These are phyloP conservation scores for Aspergillus sclerotiicarbonarius DNA, from an alignment of 495 filamentous ascomycete species.

Conservation along the genomic window DNA sequence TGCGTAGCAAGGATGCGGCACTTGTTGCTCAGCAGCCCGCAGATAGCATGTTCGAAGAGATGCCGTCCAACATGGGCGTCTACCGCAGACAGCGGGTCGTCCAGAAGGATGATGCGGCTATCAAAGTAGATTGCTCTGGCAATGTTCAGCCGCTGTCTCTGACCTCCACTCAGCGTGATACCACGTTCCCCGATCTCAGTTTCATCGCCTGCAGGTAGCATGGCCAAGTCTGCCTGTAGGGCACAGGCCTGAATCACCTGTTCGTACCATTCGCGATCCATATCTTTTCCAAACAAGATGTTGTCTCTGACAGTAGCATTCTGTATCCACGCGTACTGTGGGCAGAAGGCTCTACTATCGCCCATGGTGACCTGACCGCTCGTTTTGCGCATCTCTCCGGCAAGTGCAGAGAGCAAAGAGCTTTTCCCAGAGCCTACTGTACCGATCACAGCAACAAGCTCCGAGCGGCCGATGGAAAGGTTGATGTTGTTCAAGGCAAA, in stretches of 20 bases:
- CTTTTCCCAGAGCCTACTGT: conserved; percentile 90
- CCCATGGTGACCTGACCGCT: conserved; percentile 70
- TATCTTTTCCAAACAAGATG: conserved; percentile 80
- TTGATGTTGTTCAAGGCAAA: conserved; percentile 78
- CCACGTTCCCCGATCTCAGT: conserved; percentile 63
- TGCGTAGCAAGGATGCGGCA: conserved; percentile 91
- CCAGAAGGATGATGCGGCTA: conserved; percentile 77
- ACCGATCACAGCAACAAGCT: conserved; percentile 88
- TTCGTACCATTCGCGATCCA: conserved; percentile 52
- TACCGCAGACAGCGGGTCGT: conserved; percentile 79
- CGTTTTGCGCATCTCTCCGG: conserved; percentile 90
- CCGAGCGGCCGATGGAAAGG: conserved; percentile 72
- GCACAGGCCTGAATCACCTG: conserved; percentile 58
- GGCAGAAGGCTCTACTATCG: conserved; percentile 81
- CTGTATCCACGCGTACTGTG: conserved; percentile 97
- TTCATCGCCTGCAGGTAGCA: conserved; percentile 54
- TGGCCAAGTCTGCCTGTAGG: conserved; percentile 53
- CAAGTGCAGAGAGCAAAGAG: conserved; percentile 83
- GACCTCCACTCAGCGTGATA: conserved; percentile 64
- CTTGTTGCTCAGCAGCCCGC: conserved; percentile 83
- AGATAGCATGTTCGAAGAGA: conserved; percentile 94
- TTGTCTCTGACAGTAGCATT: conserved; percentile 85
- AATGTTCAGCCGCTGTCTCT: conserved; percentile 70
- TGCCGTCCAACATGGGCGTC: conserved; percentile 88
- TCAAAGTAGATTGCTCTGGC: conserved; percentile 84